Evolutionary conservation across 2,329 filamentous ascomycete genomes (phyloP).

Genomic region (Epichloe scottii): DNA sequence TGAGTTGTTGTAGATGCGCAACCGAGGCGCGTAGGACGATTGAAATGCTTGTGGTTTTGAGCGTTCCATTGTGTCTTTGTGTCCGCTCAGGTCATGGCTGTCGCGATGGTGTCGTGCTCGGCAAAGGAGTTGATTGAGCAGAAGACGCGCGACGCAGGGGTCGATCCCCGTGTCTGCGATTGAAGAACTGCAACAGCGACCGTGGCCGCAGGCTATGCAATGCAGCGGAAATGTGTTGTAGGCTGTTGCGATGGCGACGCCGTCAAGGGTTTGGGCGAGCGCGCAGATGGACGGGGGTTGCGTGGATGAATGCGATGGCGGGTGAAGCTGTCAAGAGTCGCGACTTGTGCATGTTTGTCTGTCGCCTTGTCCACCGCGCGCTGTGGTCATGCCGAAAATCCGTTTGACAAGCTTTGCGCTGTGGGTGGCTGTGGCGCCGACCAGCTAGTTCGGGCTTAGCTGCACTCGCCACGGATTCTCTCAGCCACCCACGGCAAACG

Average conservation of each 20-base stretch:
- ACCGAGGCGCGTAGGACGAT: constrained; percentile 79
- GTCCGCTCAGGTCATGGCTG: constrained; percentile 20
- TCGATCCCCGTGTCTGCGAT: neutral
- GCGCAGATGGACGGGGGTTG: neutral
- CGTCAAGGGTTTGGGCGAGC: neutral
- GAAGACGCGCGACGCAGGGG: neutral
- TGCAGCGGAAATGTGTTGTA: neutral
- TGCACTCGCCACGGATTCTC: neutral
- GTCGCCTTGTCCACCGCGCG: neutral
- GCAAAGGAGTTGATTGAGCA: neutral
- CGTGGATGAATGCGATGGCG: neutral
- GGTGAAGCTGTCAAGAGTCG: neutral
- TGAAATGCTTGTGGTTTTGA: constrained; percentile 70
- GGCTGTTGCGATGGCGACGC: neutral
- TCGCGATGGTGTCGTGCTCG: neutral
- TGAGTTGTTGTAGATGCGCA: constrained; percentile 85
- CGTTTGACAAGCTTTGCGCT: neutral
- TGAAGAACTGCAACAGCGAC: neutral
- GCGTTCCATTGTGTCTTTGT: constrained; percentile 33
- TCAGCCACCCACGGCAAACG: neutral
- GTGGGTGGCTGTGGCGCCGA: neutral
- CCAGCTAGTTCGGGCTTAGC: neutral
- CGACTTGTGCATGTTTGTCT: neutral
- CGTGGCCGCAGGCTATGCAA: neutral
- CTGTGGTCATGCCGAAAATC: neutral